Conservation (phyloP, 2,329 filamentous ascomycete genomes). For the Epichloe sibirici region DNA sequence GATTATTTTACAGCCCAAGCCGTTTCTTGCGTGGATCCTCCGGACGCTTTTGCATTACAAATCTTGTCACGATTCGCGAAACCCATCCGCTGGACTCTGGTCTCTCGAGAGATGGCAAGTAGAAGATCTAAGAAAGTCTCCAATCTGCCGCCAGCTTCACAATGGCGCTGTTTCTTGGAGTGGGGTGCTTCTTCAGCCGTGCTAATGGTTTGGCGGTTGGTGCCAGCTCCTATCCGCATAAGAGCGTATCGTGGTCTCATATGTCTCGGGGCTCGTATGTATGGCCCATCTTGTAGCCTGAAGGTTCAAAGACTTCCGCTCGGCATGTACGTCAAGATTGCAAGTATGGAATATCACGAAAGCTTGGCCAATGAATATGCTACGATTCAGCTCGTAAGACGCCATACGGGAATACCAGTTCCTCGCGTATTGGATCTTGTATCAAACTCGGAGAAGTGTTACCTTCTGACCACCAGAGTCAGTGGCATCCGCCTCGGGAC, state of each 20-base stretch:
- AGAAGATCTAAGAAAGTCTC: not conserved
- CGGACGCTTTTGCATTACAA: not conserved
- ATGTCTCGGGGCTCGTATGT: conserved; percentile 1
- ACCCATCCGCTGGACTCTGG: not conserved
- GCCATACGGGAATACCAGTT: conserved; percentile 1
- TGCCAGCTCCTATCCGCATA: not conserved
- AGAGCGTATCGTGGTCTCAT: not conserved
- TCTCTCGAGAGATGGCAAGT: not conserved
- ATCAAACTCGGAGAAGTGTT: not conserved
- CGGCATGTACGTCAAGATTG: conserved; percentile 10
- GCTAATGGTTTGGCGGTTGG: not conserved
- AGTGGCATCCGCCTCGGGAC: not conserved
- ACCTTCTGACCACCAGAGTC: conserved; percentile 2
- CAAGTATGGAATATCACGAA: not conserved
- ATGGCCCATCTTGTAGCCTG: conserved; percentile 7
- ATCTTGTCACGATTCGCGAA: not conserved
- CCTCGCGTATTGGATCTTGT: conserved; percentile 1
- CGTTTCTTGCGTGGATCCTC: not conserved
- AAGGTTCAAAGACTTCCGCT: conserved; percentile 11
- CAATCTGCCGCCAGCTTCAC: not conserved
- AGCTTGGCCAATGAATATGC: conserved; percentile 5
- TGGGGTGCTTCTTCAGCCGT: not conserved
- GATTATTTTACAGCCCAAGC: not conserved
- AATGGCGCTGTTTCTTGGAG: not conserved
- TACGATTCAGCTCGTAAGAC: conserved; percentile 1